Conservation (phyloP, 495 filamentous ascomycete species). For the Cercophora newfieldiana region DNA sequence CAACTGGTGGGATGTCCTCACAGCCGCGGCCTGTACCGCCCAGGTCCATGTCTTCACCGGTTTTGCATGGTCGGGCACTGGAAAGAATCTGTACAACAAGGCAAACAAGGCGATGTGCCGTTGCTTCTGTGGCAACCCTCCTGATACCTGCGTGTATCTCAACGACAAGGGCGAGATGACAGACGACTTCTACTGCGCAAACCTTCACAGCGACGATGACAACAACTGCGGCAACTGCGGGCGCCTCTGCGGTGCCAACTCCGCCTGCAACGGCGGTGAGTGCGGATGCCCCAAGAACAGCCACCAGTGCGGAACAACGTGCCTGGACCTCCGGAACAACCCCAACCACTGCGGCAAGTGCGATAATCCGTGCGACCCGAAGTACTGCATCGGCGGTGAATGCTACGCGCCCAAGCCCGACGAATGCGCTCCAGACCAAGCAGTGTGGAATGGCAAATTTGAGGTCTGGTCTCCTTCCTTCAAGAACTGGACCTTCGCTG, state of each 20-base stretch:
- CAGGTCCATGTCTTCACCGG: background rate
- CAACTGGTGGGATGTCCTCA: constrained; percentile 5
- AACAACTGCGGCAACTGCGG: constrained; percentile 27
- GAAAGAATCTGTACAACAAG: constrained; percentile 2
- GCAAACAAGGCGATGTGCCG: constrained; percentile 8
- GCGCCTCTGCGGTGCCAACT: background rate
- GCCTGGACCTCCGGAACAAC: constrained; percentile 22
- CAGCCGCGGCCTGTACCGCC: background rate
- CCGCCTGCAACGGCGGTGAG: constrained; percentile 11
- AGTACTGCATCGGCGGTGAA: constrained; percentile 22
- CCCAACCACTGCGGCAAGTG: constrained; percentile 28
- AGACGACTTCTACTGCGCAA: constrained; percentile 16
- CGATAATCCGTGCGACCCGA: constrained; percentile 23
- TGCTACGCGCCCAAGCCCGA: constrained; percentile 19
- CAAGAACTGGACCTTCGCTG: constrained; percentile 9
- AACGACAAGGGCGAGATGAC: background rate
- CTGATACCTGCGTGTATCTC: constrained; percentile 10
- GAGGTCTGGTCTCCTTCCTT: background rate
- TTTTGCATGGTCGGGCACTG: background rate
- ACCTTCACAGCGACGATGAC: constrained; percentile 18
- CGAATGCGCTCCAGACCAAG: constrained; percentile 7
- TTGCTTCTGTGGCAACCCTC: constrained; percentile 14
- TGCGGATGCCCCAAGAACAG: constrained; percentile 21
- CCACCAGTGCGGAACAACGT: constrained; percentile 21
- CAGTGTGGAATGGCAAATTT: constrained; percentile 5